phyloP scores from a whole-genome alignment of 2,329 filamentous ascomycete species.

The Dothideomycetes sp. region DNA sequence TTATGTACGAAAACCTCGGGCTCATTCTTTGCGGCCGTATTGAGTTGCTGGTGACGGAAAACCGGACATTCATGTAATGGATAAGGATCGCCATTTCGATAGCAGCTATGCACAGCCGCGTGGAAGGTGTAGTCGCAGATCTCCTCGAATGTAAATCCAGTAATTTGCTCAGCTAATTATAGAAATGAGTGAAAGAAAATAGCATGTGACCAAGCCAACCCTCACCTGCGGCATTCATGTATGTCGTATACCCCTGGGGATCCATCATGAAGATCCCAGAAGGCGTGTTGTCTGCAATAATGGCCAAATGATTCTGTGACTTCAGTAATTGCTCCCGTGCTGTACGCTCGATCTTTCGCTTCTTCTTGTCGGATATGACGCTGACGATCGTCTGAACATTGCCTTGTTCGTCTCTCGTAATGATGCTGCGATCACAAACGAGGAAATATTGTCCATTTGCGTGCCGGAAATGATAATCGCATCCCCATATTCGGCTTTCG shows the following conservation, averaged over 20 bases:
- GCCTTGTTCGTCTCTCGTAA: constrained; percentile 5
- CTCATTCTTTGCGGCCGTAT: constrained; percentile 6
- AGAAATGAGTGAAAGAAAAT: constrained; percentile 1
- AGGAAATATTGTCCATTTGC: constrained; percentile 1
- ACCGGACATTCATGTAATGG: constrained; percentile 8
- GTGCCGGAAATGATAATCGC: constrained; percentile 4
- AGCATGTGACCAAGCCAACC: no score
- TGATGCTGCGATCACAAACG: constrained; percentile 1
- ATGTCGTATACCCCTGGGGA: constrained; percentile 4
- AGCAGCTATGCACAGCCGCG: constrained; percentile 7
- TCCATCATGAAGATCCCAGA: constrained; percentile 10
- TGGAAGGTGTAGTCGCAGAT: constrained; percentile 9
- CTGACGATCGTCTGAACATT: constrained; percentile 6
- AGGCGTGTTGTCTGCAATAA: constrained; percentile 8
- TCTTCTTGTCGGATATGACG: constrained; percentile 7
- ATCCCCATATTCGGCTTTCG: constrained; percentile 3
- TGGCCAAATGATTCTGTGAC: constrained; percentile 5
- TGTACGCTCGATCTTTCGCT: constrained; percentile 3
- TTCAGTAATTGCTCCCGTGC: constrained; percentile 3
- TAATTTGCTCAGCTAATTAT: constrained; percentile 7
- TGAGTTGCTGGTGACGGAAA: constrained; percentile 6
- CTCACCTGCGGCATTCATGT: constrained; percentile 7
- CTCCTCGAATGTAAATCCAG: constrained; percentile 8
- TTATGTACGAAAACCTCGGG: constrained; percentile 9
- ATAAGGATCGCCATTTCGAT: constrained; percentile 7